A percentile compares a stretch with the other conserved stretches of the same genome.
Conservation (phyloP, 1,284 basidiomycete species). For the Bondarzewia mesenterica region DNA sequence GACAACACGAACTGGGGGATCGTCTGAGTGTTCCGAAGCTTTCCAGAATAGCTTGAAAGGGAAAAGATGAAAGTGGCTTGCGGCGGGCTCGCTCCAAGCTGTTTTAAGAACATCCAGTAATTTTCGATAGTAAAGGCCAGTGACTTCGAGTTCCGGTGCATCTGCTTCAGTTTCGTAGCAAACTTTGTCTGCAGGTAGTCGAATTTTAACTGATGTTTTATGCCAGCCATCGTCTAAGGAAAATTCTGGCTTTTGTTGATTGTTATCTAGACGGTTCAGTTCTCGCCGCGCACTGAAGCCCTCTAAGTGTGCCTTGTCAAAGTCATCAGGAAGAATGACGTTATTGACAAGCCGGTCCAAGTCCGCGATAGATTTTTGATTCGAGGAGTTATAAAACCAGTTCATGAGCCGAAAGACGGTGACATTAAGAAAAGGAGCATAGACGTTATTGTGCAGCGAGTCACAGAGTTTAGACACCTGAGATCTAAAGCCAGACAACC, state of each 20-base stretch:
- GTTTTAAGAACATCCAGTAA: constrained; percentile 12
- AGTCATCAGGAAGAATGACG: constrained; percentile 6
- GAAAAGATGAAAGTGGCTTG: constrained; percentile 10
- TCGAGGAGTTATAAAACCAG: constrained; percentile 12
- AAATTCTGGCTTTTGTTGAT: too few species aligned
- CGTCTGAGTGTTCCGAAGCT: background rate
- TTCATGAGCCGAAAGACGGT: constrained; percentile 8
- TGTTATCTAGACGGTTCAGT: constrained; percentile 1
- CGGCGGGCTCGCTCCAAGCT: constrained; percentile 6
- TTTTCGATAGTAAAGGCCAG: constrained; percentile 8
- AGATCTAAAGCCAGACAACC: too few species aligned
- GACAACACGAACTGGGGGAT: background rate
- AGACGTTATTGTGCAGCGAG: too few species aligned
- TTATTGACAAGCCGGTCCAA: constrained; percentile 8
- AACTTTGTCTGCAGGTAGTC: background rate
- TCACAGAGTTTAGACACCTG: too few species aligned
- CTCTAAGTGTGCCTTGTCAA: constrained; percentile 4
- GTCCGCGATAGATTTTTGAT: constrained; percentile 11
- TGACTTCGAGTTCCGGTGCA: background rate
- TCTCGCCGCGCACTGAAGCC: constrained; percentile 7
- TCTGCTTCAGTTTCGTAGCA: background rate
- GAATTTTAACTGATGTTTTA: background rate
- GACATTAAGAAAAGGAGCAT: constrained; percentile 9
- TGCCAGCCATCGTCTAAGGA: background rate
- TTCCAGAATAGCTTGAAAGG: constrained; percentile 6